Evolutionary conservation across 2,329 filamentous ascomycete species (phyloP).

Genomic region (Verticillium nonalfalfae): DNA sequence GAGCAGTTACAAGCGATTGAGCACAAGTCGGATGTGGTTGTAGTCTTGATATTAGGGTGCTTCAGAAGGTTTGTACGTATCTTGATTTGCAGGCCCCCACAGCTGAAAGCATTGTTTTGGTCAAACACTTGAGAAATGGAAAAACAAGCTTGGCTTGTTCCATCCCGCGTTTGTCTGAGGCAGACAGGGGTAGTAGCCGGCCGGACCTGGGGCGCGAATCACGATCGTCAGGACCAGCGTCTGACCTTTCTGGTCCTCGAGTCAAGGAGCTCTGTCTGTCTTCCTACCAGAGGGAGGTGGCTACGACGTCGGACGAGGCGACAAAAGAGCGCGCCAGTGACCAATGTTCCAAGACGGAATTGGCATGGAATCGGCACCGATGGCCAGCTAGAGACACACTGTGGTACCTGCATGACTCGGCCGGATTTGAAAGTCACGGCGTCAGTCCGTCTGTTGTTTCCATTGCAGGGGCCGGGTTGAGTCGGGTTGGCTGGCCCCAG

Average conservation of each 20-base stretch:
- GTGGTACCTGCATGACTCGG: background rate
- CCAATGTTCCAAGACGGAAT: background rate
- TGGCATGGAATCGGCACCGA: background rate
- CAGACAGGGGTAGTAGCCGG: background rate
- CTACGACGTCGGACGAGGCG: background rate
- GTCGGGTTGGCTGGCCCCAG: background rate
- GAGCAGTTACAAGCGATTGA: conserved; percentile 18
- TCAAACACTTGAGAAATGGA: background rate
- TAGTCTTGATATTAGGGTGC: conserved; percentile 9
- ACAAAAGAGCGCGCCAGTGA: background rate
- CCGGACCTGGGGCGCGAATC: background rate
- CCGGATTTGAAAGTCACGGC: background rate
- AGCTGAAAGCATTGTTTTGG: background rate
- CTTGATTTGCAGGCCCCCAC: background rate
- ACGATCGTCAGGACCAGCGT: background rate
- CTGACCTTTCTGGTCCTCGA: background rate
- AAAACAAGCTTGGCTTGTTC: background rate
- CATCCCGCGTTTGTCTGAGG: background rate
- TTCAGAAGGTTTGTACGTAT: background rate
- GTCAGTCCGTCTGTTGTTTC: background rate
- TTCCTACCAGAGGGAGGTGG: background rate
- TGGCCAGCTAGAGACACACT: background rate
- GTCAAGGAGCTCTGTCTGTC: background rate
- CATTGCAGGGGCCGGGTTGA: background rate
- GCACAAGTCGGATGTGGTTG: conserved; percentile 28